Conservation (phyloP, 2,329 filamentous ascomycete species). For the Colletotrichum scovillei region DNA sequence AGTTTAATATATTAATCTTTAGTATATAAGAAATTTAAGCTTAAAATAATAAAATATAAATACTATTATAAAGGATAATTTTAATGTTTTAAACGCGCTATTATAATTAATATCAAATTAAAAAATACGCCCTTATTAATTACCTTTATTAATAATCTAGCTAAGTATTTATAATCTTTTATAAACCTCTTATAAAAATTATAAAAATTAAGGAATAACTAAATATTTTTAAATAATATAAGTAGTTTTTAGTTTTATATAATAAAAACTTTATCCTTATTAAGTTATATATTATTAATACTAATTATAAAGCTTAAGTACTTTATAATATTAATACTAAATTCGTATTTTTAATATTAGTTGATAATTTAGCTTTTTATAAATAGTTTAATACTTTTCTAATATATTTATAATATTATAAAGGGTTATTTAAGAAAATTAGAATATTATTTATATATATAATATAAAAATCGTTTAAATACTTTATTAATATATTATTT, state of each 20-base stretch:
- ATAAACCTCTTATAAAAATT: not conserved
- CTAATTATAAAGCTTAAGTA: not conserved
- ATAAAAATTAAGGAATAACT: not conserved
- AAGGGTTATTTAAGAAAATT: too few species aligned
- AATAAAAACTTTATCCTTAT: not conserved
- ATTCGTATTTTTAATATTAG: not conserved
- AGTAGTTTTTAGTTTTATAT: not conserved
- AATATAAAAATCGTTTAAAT: not conserved
- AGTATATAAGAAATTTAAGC: too few species aligned
- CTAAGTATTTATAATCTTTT: accelerated
- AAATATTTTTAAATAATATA: not conserved
- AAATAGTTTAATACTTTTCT: too few species aligned
- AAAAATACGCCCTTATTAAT: too few species aligned
- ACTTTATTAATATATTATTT: too few species aligned
- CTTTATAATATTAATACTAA: not conserved
- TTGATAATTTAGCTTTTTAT: not conserved
- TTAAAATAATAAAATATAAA: too few species aligned
- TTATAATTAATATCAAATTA: too few species aligned
- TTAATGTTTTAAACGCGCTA: accelerated
- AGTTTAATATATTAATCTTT: not conserved
- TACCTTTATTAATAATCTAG: too few species aligned
- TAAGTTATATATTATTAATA: not conserved
- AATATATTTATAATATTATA: too few species aligned
- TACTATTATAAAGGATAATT: accelerated
- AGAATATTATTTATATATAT: too few species aligned